Base-by-base conservation (phyloP, 2,329 filamentous ascomycete species). In the Teratosphaeria pseudoeucalypti region DNA sequence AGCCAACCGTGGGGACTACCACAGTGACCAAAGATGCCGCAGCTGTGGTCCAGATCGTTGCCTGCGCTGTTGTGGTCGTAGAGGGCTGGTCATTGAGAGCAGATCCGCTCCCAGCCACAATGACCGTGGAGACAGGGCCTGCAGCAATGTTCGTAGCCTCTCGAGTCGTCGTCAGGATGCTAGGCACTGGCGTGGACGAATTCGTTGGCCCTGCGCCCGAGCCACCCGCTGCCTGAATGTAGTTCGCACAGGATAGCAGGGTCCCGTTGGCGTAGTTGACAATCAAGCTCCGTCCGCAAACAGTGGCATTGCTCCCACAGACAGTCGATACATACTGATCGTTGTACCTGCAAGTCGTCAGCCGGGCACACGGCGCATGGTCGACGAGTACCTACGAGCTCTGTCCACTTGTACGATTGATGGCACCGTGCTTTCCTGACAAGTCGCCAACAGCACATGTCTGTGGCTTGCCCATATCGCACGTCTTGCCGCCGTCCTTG, bases 241-340 rank as follows among this genome's bases (percentile, higher is more conserved):
- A 83, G 71, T 83, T 83, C 60, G 79, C 82, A 73, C 82, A 85
- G 34, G 78, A 77, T 65, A 84, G 74, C 62, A 79, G 77, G 7
- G 78, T 80, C 63, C 76, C 77, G 71, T 84, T 80, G 56, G 75
- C 70, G 54, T 72, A 73, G 65, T 84, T 81, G 49, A 85, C 69
- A 52, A 84, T 82, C 58, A 84, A 68, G 54, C 78, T 81, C 52
- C 78, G 74, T 66, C 53, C 53, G 34, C 53, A 54, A 14, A 54
- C 53, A 7, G 53, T 32, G 34, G 53, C 53, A 54, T 27, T 54
- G 26, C 12, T 14, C 10, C 26, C 26, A 12, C 53, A 54, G 19
- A 54, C n/a, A 1, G 53, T 54, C 34, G 81, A 78, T 43, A 79
- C 62, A 72, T 78, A 85, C 43, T 71, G 67, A 62, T 84, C 82